These are phyloP conservation scores for Ceratobasidium sp. DNA, from an alignment of 1,284 basidiomycete species.

Conservation along the genomic window DNA sequence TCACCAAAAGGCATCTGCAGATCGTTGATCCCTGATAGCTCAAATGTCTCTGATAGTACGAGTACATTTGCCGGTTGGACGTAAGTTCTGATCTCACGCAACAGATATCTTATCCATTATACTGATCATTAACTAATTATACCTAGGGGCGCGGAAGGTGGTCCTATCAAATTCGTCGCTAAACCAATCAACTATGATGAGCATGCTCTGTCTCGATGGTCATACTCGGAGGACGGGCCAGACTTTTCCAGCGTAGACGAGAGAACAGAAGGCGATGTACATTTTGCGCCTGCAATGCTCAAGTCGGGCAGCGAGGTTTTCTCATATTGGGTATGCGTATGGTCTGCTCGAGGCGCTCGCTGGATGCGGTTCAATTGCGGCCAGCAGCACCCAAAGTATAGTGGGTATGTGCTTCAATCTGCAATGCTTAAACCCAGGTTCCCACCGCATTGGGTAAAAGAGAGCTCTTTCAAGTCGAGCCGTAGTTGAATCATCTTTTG, in stretches of 20 bases:
- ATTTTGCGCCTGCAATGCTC: background rate
- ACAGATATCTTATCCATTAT: no score
- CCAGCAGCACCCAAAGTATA: background rate
- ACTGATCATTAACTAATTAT: no score
- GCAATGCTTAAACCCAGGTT: background rate
- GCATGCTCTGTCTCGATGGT: background rate
- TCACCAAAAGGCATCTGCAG: no score
- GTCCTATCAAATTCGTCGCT: background rate
- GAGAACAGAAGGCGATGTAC: background rate
- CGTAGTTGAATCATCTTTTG: no score
- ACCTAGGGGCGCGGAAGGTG: background rate
- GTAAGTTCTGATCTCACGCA: no score
- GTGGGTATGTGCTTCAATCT: background rate
- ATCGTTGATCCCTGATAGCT: no score
- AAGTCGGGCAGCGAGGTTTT: background rate
- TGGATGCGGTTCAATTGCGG: conserved; percentile 2
- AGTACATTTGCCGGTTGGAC: no score
- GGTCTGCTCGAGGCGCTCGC: background rate
- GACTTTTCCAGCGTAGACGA: background rate
- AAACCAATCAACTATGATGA: background rate
- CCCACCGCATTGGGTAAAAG: conserved; percentile 1
- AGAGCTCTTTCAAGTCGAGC: background rate
- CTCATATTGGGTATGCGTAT: background rate
- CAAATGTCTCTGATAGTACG: no score
- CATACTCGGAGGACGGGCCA: conserved; percentile 4